Base-by-base conservation (phyloP, 176 grass and related monocot species). In the Guadua angustifolia region DNA sequence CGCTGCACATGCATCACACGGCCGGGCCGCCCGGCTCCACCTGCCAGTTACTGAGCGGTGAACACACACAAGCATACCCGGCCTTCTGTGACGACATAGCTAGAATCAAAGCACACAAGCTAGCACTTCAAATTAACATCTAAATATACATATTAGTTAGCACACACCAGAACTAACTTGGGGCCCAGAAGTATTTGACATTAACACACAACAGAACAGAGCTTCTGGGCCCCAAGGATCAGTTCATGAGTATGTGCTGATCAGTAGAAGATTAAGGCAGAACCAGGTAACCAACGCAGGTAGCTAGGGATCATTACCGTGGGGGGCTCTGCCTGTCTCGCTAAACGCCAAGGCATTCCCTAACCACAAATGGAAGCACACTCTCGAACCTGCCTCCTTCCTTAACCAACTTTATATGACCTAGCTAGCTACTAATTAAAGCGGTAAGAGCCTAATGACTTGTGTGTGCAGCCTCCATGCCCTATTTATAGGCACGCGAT, bases 401-500 rank as follows among this genome's bases (percentile, higher is more conserved):
- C 19, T 36, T 21, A 55, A 18, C 21, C 26, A 64, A 57, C 73
- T 49, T 80, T 73, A 43, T 44, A 68, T 72, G 75, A 69, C 33
- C 44, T n/a, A n/a, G n/a, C n/a, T n/a, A n/a, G n/a, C n/a, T 78
- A 17, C 76, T 73, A 82, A 69, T 49, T 6, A 51, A n/a, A 40
- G 62, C 53, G 19, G 77, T 75, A 61, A 76, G 52, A 76, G 52
- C 69, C 57, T 45, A 10, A 52, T 84, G 47, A 75, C 71, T 50
- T 50, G 25, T 78, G 80, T 62, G 19, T 67, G 73, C 81, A 62
- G n/a, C 43, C 64, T 4, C 16, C 9, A 6, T 35, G 82, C 17
- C 38, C 73, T 87, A 90, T 87, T 87, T 93, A 92, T 90, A 76
- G 71, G 85, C 60, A 69, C 38, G 69, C 58, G 77, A 52, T 5